phyloP scores from a whole-genome alignment of 2,329 filamentous ascomycete genomes.

The Colletotrichum navitas region DNA sequence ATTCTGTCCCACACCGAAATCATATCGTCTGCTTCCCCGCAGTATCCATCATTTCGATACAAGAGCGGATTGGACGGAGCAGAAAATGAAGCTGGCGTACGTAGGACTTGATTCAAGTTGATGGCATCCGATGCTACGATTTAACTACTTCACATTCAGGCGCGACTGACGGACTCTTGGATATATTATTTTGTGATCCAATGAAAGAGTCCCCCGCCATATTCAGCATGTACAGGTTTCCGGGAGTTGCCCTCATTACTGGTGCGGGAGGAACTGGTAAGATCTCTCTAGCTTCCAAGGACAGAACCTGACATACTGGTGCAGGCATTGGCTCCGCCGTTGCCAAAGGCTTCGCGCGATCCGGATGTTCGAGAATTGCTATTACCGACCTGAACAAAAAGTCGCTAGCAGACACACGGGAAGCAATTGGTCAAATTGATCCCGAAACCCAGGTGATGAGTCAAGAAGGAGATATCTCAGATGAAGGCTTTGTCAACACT shows the following conservation, averaged over 20 bases:
- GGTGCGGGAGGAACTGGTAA: constrained; percentile 62
- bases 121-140: neutral
- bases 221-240: constrained; percentile 49
- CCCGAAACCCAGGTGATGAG: constrained; percentile 52
- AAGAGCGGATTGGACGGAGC: neutral
- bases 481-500: constrained; percentile 57
- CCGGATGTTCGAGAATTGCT: constrained; percentile 64
- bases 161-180: neutral
- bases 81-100: constrained; percentile 14
- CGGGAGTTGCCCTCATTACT: constrained; percentile 61
- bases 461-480: constrained; percentile 60
- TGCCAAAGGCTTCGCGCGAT: constrained; percentile 61
- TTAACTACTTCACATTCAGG: neutral
- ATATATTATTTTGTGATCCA: neutral
- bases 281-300: neutral
- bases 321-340: constrained; percentile 69
- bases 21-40: constrained; percentile 32
- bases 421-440: constrained; percentile 50
- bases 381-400: constrained; percentile 65
- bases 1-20: constrained; percentile 3
- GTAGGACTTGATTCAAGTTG: constrained; percentile 3
- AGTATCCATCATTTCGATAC: constrained; percentile 26
- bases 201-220: neutral
- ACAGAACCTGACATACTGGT: neutral
- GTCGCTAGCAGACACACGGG: constrained; percentile 54